Evolutionary conservation across 768 basidiomycete species (phyloP), one percentile per base, ranked within the genome.

Genomic region (Pulveroboletus sp.): DNA sequence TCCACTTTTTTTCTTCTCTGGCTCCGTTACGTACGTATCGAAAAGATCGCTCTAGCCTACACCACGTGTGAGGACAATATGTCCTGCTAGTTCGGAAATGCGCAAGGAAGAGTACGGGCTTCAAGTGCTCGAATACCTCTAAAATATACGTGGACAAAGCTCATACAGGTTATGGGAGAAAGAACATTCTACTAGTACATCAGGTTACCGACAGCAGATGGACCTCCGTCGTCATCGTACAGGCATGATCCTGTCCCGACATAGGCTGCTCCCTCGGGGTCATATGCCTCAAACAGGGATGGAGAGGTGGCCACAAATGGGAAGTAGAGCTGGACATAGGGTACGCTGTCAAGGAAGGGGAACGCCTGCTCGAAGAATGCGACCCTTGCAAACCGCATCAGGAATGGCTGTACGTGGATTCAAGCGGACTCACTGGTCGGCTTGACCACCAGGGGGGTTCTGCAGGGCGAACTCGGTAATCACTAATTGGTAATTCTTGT

Each of bases 301-400:
- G 71, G 60, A n/a, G 68, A 52, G 5, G 61, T 66, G 2, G 71
- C 69, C 21, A 72, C 28, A 54, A 71, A 71, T 35, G 69, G 69
- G 59, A 72, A 71, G 51, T 71, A 71, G 39, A 72, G 60, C 13
- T 58, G 27, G 8, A 71, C 64, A 8, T 63, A 71, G n/a, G 60
- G 33, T 6, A 64, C 54, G 2, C 36, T 17, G 24, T 71, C 69
- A n/a, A 71, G 66, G 62, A 72, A 72, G 9, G 61, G 0, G 27
- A 71, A 67, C 4, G 69, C 69, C 24, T 69, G 49, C 42, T 60
- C 11, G 58, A 70, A 71, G 54, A 67, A 71, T 11, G 60, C 6
- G 26, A 71, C 46, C 53, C 70, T 71, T 37, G 27, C 32, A 38
- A 10, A 33, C 9, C 0, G 14, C 8, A 32, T 64, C 40, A 58